phyloP scores from a whole-genome alignment of 192 early-diverging fungal genomes.

The Spizellomyces punctatus region DNA sequence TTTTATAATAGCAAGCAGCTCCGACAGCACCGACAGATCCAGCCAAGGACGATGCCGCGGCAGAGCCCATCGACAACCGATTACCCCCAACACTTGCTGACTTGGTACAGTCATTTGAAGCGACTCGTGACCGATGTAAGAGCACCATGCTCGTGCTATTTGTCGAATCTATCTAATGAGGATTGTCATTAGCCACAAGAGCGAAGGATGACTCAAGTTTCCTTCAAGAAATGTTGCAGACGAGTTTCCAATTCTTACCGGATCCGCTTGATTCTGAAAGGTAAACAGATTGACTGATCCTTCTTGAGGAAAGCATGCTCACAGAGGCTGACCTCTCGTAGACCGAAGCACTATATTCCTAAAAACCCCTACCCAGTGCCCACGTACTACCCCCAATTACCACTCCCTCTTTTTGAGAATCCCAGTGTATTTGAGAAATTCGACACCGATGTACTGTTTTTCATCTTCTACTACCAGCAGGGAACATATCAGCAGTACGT shows the following conservation, averaged over 20 bases:
- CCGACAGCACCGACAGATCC: conserved; percentile 18
- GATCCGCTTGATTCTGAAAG: conserved; percentile 81
- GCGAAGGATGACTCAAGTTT: conserved; percentile 43
- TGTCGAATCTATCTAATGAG: background rate
- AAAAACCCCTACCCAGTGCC: conserved; percentile 80
- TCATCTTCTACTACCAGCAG: conserved; percentile 97
- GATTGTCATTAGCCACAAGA: conserved; percentile 28
- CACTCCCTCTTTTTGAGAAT: conserved; percentile 78
- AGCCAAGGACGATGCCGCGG: conserved; percentile 16
- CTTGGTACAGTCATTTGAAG: conserved; percentile 67
- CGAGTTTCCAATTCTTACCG: conserved; percentile 80
- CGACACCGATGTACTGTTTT: conserved; percentile 94
- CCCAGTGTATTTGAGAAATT: conserved; percentile 87
- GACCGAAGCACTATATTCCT: conserved; percentile 72
- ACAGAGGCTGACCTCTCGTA: conserved; percentile 44
- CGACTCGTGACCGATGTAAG: conserved; percentile 64
- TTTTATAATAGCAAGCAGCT: too few species aligned
- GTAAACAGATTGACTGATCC: conserved; percentile 38
- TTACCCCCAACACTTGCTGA: conserved; percentile 70
- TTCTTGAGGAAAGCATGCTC: background rate
- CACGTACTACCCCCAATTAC: conserved; percentile 88
- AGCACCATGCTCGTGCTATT: background rate
- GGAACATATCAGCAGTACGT: conserved; percentile 94
- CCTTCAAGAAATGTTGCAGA: conserved; percentile 77
- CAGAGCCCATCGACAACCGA: conserved; percentile 50